Percentiles rank a stretch among this genome's conserved stretches.
Conservation (phyloP, 768 basidiomycete genomes). For the Hygrophoropsis aurantiaca region DNA sequence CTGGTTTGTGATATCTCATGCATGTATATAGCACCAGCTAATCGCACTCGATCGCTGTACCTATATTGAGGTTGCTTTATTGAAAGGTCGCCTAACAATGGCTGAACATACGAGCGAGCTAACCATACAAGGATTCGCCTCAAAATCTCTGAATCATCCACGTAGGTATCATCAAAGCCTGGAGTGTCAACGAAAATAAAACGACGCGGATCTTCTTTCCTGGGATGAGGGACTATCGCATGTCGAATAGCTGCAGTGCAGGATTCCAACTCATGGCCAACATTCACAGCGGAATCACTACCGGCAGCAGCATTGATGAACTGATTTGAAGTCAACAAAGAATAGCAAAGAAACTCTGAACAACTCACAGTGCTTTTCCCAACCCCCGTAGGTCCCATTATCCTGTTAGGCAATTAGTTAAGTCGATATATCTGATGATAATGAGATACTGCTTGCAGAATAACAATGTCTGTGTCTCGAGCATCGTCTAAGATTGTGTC, state of each 20-base stretch:
- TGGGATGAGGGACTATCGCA: conserved; percentile 14
- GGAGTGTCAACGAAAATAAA: conserved; percentile 19
- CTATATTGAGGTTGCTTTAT: conserved; percentile 11
- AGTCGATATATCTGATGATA: too few relatives aligned
- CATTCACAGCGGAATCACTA: neutral
- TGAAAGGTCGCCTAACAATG: neutral
- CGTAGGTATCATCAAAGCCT: conserved; percentile 25
- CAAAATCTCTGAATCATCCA: conserved; percentile 25
- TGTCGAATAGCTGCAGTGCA: conserved; percentile 20
- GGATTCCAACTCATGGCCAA: conserved; percentile 20
- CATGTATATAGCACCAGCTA: conserved; percentile 38
- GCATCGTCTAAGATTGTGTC: too few relatives aligned
- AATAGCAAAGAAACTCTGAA: too few relatives aligned
- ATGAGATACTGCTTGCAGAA: too few relatives aligned
- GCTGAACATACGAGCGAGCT: conserved; percentile 18
- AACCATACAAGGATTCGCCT: conserved; percentile 24
- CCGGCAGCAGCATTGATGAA: conserved; percentile 22
- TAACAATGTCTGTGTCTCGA: too few relatives aligned
- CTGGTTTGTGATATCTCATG: conserved; percentile 41
- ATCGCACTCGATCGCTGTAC: conserved; percentile 18
- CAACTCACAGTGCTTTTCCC: too few relatives aligned
- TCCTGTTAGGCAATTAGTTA: too few relatives aligned
- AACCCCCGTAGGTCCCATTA: too few relatives aligned
- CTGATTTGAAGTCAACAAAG: too few relatives aligned
- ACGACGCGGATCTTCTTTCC: conserved; percentile 12